Evolutionary conservation across 306 rosid species (phyloP).

Genomic region (Hylodesmum podocarpum): DNA sequence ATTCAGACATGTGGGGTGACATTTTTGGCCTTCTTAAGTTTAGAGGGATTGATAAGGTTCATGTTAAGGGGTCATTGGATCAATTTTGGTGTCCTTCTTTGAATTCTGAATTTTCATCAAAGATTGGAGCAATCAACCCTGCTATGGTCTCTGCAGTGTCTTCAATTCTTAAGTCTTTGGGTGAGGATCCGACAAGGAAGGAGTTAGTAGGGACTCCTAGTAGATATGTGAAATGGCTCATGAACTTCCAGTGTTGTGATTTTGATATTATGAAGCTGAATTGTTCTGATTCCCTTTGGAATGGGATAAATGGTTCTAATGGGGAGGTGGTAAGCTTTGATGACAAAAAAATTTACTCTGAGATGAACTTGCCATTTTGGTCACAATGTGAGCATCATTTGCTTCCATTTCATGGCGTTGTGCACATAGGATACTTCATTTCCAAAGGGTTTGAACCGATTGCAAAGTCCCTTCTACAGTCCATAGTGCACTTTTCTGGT

Average conservation of each 20-base stretch:
- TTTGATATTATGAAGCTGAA: conserved; percentile 53
- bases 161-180: neutral
- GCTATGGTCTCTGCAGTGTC: neutral
- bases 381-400: conserved; percentile 57
- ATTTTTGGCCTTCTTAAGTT: neutral
- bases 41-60: neutral
- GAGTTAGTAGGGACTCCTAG: conserved; percentile 52
- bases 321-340: conserved; percentile 19
- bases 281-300: conserved; percentile 37
- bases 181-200: neutral
- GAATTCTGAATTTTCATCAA: neutral
- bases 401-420: conserved; percentile 80
- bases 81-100: neutral
- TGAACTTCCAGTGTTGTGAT: conserved; percentile 53
- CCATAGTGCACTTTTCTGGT: conserved; percentile 65
- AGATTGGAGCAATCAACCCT: neutral
- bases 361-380: conserved; percentile 60
- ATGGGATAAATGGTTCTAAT: conserved; percentile 23
- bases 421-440: conserved; percentile 59
- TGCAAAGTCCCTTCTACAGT: conserved; percentile 54
- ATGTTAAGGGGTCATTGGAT: neutral
- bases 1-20: neutral
- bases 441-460: conserved; percentile 39
- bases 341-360: conserved; percentile 49
- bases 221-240: conserved; percentile 62